A percentile compares a stretch with the other conserved stretches of the same genome.
Evolutionary conservation across 139 green algal genomes (phyloP).

Genomic region (Parachlorella kessleri): DNA sequence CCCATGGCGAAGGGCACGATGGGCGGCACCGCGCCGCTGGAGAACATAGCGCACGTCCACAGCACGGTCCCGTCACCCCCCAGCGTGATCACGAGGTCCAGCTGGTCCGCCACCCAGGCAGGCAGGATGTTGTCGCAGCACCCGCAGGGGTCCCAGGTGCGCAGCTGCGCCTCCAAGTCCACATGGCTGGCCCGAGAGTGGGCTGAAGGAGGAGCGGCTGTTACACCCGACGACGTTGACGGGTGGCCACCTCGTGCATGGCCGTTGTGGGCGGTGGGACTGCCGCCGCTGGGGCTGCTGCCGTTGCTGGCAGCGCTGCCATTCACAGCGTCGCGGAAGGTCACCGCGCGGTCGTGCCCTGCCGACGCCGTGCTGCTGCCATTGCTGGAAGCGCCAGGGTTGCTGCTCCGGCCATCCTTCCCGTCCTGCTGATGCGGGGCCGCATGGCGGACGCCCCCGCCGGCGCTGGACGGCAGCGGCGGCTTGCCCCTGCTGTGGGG

Average conservation of each 20-base stretch:
- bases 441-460: neutral
- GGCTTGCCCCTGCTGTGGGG: neutral
- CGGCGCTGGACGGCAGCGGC: neutral
- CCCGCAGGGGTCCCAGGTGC: constrained; percentile 24
- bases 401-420: no score
- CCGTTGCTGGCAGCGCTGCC: neutral
- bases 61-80: constrained; percentile 93
- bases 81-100: constrained; percentile 87
- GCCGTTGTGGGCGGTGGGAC: neutral
- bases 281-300: neutral
- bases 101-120: constrained; percentile 43
- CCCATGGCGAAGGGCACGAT: constrained; percentile 89
- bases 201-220: no score
- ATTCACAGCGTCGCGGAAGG: neutral
- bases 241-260: no score
- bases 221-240: no score
- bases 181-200: neutral
- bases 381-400: no score
- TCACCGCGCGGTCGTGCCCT: no score
- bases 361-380: no score
- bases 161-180: constrained; percentile 12
- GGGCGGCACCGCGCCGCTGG: constrained; percentile 74
- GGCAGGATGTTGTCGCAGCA: constrained; percentile 37
- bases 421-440: neutral
- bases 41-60: constrained; percentile 86